Base-by-base conservation (phyloP, 805 yeast genomes). In the Wickerhamomyces sydowiorum region DNA sequence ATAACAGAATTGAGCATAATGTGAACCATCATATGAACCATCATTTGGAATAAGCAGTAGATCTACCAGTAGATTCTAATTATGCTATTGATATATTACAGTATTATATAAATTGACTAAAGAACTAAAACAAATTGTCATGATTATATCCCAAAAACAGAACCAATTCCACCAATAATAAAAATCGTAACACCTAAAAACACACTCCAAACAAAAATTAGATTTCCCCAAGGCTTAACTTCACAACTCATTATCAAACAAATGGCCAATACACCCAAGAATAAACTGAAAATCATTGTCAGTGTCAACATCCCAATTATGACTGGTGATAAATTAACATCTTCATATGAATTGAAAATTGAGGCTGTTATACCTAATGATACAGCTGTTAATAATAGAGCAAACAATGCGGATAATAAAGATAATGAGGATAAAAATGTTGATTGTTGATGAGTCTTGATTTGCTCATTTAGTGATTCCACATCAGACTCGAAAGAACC, bases 391-490 rank as follows among this genome's bases (percentile, higher is more conserved):
- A 70, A 54, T 17, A 72, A 51, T 1, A 71, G 52, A 4, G 81
- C 62, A 7, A 70, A 30, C 18, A 66, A 52, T 34, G 69, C 57
- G 15, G 69, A 57, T 4, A 70, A 46, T 29, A 70, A 46, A 21
- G 75, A 73, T n/a, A 76, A 47, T 34, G 73, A 67, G 1, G 72
- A 52, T 25, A 75, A 43, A 8, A 75, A 69, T 17, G 58, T 54
- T 50, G 73, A 78, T 41, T 73, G 71, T 15, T 61, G 64, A 10
- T 37, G 28, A 2, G 44, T 34, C 15, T 43, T 41, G 3, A 23
- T 25, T n/a, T 20, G 20, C 3, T 39, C 48, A 10, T 31, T 28
- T 18, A 48, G n/a, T 3, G 54, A 47, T 18, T 49, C 54, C 2
- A 37, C 14, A 22, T 53, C 57, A 13, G 39, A 40, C 6, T 32